Conservation (phyloP, 768 basidiomycete species). For the Russula sp. region DNA sequence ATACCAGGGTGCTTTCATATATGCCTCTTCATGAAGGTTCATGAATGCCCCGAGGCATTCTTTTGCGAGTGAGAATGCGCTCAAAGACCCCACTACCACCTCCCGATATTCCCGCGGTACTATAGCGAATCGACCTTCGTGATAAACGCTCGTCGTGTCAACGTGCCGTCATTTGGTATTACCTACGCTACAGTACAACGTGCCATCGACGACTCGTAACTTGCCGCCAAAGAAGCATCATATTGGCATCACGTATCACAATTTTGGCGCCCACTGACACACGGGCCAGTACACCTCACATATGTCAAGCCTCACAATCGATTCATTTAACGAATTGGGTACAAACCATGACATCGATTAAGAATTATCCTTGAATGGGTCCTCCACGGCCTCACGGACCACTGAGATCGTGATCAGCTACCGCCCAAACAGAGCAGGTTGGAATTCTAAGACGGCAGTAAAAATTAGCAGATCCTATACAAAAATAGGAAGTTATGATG, state of each 20-base stretch:
- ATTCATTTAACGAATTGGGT: neutral
- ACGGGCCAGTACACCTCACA: neutral
- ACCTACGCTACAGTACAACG: neutral
- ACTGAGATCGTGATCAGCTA: conserved; percentile 8
- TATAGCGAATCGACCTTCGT: neutral
- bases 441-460: neutral
- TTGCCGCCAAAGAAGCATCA: conserved; percentile 5
- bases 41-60: neutral
- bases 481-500: conserved; percentile 1
- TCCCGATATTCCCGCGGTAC: conserved; percentile 11
- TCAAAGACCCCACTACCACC: neutral
- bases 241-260: neutral
- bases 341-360: neutral
- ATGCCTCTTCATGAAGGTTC: neutral
- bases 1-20: neutral
- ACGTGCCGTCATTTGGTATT: conserved; percentile 7
- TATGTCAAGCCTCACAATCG: neutral
- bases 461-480: conserved; percentile 18
- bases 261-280: neutral
- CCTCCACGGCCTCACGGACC: neutral
- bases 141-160: neutral
- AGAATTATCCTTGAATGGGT: neutral
- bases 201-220: conserved; percentile 8
- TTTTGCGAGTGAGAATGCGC: neutral
- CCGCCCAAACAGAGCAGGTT: neutral